Evolutionary conservation across 73 alveolate genomes (phyloP).

Genomic region (Durusdinium trenchii): DNA sequence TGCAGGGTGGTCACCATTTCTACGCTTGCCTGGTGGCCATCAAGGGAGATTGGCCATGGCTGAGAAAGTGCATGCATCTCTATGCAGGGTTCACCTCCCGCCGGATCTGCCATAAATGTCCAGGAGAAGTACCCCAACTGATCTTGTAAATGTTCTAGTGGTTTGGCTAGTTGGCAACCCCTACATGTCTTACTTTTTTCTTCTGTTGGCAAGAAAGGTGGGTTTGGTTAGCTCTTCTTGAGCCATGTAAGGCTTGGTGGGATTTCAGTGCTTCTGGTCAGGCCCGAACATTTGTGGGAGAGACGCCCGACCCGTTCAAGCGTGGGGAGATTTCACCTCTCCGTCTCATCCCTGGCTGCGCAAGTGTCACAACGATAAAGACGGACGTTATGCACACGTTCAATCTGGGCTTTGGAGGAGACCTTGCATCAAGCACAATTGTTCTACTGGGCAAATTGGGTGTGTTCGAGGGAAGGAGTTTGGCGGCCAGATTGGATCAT

Average conservation of each 20-base stretch:
- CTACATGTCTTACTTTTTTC: too few relatives aligned
- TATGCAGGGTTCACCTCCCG: background rate
- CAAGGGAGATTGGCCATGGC: slow-evolving; percentile 65
- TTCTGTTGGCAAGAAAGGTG: too few relatives aligned
- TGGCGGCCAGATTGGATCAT: background rate
- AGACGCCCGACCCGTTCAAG: slow-evolving; percentile 31
- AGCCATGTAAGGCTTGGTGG: slow-evolving; percentile 79
- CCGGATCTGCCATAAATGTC: slow-evolving; percentile 2
- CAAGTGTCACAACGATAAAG: background rate
- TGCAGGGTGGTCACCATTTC: too few relatives aligned
- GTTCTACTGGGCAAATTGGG: background rate
- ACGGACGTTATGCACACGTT: slow-evolving; percentile 43
- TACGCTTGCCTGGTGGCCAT: background rate
- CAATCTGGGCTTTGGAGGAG: slow-evolving; percentile 26
- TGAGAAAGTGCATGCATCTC: background rate
- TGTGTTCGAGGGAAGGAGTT: background rate
- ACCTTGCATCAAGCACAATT: background rate
- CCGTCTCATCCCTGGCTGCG: slow-evolving; percentile 6
- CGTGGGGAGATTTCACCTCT: background rate
- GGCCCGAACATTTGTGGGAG: slow-evolving; percentile 9
- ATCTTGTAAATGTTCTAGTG: background rate
- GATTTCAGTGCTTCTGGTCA: slow-evolving; percentile 25
- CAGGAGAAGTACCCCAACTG: background rate
- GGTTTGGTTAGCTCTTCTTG: too few relatives aligned
- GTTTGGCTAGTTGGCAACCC: background rate